A percentile compares a stretch with the other conserved stretches of the same genome.
Evolutionary conservation across 2,329 filamentous ascomycete genomes (phyloP).

Genomic region (Ascochyta clinopodiicola): DNA sequence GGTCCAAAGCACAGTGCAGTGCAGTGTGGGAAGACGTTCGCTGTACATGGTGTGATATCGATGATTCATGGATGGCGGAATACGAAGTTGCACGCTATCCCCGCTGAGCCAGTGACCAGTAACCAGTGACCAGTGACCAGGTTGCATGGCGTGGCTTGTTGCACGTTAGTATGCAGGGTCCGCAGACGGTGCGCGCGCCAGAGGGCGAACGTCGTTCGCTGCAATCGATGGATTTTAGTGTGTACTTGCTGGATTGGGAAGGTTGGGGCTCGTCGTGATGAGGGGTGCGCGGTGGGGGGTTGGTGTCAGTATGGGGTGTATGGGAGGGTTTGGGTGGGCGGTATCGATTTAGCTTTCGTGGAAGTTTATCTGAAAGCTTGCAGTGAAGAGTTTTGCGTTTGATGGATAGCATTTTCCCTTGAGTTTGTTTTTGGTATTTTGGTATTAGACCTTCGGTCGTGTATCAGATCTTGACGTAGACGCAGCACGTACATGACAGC

Average conservation of each 20-base stretch:
- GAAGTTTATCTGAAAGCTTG: no score
- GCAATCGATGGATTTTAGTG: conserved; percentile 8
- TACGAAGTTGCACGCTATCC: not conserved
- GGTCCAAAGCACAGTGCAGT: no score
- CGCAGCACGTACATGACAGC: no score
- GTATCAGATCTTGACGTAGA: no score
- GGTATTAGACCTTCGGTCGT: no score
- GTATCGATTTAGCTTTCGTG: no score
- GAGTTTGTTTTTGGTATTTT: no score
- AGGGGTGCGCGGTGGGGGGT: not conserved
- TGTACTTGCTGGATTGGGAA: conserved; percentile 8
- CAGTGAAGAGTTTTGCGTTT: no score
- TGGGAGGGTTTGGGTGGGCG: not conserved
- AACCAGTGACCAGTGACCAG: no score
- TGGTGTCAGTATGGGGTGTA: conserved; percentile 1
- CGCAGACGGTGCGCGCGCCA: conserved; percentile 4
- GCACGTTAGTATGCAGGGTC: not conserved
- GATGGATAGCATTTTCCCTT: no score
- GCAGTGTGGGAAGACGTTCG: not conserved
- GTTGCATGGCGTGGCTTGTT: no score
- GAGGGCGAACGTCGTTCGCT: conserved; percentile 18
- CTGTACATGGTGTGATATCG: not conserved
- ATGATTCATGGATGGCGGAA: not conserved
- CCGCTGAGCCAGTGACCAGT: no score
- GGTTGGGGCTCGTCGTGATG: conserved; percentile 2